A percentile compares a stretch with the other conserved stretches of the same genome.
Conservation (phyloP, 2,329 filamentous ascomycete genomes). For the Colletotrichum eremochloae region DNA sequence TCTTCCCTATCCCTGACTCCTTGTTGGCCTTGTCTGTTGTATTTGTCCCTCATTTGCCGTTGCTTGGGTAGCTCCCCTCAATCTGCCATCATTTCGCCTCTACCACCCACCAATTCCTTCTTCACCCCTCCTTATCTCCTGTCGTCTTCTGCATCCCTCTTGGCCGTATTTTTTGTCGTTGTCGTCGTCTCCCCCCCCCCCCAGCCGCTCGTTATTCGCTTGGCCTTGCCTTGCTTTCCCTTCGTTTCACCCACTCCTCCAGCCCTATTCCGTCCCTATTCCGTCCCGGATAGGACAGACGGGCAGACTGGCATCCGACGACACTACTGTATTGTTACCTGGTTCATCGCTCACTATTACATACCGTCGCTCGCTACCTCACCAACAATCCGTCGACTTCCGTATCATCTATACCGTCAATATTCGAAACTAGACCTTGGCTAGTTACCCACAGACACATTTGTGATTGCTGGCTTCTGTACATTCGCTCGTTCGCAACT, state of each 20-base stretch:
- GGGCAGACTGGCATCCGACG: not conserved
- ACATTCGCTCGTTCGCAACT: slow-evolving; percentile 14
- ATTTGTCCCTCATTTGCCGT: slow-evolving; percentile 37
- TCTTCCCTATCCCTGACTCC: slow-evolving; percentile 29
- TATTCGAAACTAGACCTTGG: not conserved
- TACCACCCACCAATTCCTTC: slow-evolving; percentile 32
- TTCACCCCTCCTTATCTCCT: slow-evolving; percentile 36
- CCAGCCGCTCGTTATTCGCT: slow-evolving; percentile 18
- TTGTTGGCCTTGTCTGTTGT: slow-evolving; percentile 17
- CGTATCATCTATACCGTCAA: slow-evolving; percentile 2
- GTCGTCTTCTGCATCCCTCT: slow-evolving; percentile 6
- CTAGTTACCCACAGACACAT: too few species aligned
- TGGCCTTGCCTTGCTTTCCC: slow-evolving; percentile 14
- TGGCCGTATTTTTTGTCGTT: not conserved
- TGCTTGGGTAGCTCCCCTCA: slow-evolving; percentile 34
- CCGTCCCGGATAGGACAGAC: not conserved
- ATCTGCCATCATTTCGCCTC: slow-evolving; percentile 40
- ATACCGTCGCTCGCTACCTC: slow-evolving; percentile 24
- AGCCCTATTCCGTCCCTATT: slow-evolving; percentile 16
- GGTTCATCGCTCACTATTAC: slow-evolving; percentile 13
- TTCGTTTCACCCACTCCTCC: slow-evolving; percentile 12
- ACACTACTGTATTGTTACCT: not conserved
- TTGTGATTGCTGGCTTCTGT: not conserved
- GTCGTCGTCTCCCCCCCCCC: not conserved
- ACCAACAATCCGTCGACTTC: not conserved